Evolutionary conservation across 2,329 filamentous ascomycete species (phyloP).

Genomic region (Arthrobotrys sinensis): DNA sequence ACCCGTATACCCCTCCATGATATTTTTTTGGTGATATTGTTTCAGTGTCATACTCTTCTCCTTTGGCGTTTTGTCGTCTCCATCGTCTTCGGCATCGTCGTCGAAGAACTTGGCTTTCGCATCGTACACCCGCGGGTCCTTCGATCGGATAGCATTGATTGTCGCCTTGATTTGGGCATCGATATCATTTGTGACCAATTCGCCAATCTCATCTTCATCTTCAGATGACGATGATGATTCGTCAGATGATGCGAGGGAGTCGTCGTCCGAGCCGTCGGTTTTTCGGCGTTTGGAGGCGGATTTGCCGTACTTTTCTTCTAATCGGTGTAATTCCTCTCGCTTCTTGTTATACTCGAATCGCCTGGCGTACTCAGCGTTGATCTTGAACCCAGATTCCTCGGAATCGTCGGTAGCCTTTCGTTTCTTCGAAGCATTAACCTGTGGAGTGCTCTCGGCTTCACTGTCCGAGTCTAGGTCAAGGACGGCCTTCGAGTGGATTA

Average conservation of each 20-base stretch:
- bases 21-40: constrained; percentile 92
- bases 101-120: constrained; percentile 83
- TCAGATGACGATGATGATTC: constrained; percentile 79
- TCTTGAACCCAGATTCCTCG: constrained; percentile 74
- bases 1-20: constrained; percentile 80
- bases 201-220: constrained; percentile 90
- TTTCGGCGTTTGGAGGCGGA: constrained; percentile 60
- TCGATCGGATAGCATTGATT: constrained; percentile 86
- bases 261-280: constrained; percentile 52
- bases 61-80: constrained; percentile 70
- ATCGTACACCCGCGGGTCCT: constrained; percentile 93
- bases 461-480: constrained; percentile 54
- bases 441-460: constrained; percentile 31
- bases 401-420: constrained; percentile 59
- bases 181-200: constrained; percentile 85
- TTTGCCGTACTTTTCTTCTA: constrained; percentile 88
- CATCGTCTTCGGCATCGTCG: constrained; percentile 71
- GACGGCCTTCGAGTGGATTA: constrained; percentile 27
- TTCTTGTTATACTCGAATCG: constrained; percentile 98
- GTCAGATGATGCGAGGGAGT: constrained; percentile 72
- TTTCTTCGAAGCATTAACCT: constrained; percentile 40
- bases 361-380: constrained; percentile 91
- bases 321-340: constrained; percentile 83
- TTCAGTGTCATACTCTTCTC: constrained; percentile 87
- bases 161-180: constrained; percentile 91